Evolutionary conservation across 306 rosid species (phyloP), one percentile per base, ranked within the genome.

Genomic region (Citrullus amarus): DNA sequence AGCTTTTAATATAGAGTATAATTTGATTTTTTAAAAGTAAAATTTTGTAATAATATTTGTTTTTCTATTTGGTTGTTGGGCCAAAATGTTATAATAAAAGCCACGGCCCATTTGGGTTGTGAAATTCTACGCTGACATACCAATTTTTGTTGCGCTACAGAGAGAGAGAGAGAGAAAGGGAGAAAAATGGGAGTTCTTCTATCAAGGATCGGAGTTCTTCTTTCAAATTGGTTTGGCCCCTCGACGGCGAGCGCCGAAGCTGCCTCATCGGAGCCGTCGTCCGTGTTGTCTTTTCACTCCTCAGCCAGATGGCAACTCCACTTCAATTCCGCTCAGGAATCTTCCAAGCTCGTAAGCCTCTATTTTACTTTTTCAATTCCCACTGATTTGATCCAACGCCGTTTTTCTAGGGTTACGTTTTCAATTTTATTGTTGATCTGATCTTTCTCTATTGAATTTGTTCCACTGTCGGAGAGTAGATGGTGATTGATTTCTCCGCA

Each of bases 401-500:
- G 0, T 46, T 50, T 70, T 46, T 72, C 60, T 72, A 72, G 77
- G 77, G 43, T 46, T 69, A 44, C 60, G 14, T 16, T 50, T 46
- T 48, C 7, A 48, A 46, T 70, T 70, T 9, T 8, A 28, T 50
- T 2, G 22, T 4, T 48, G 60, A 72, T 72, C 59, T 72, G 44
- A 72, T 51, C 38, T 17, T 8, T 53, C 4, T 32, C n/a, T 53
- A 2, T 17, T 80, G 8, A 38, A 28, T 20, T 59, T 44, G 9
- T 30, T 28, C 43, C 16, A 58, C 59, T n/a, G 18, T 28, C 25
- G 44, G 80, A 57, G 76, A 41, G 44, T 39, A 92, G 98, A 36
- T 81, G 60, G 99, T 96, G 82, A 82, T 96, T 25, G 99, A 92
- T 82, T 96, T 96, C 96, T 86, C 96, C 2, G 99, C 98, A 3